These are phyloP conservation scores for Macadamia integrifolia DNA, from an alignment of 164 flowering plant species.

Conservation along the genomic window DNA sequence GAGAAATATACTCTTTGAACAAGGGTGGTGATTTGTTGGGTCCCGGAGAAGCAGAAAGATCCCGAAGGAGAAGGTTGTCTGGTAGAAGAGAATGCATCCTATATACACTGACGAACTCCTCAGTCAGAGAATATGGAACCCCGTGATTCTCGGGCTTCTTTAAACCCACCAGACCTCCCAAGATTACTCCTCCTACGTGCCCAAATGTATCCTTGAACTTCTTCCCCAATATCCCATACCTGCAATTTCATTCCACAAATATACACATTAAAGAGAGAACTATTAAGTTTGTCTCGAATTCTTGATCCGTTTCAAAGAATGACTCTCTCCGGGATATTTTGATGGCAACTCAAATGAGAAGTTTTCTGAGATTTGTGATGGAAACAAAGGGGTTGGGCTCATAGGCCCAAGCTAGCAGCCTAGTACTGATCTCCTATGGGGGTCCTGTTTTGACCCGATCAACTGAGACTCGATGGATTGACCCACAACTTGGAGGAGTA, in stretches of 20 bases:
- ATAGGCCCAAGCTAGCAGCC: no score
- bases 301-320: no score
- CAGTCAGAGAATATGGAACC: slow-evolving; percentile 61
- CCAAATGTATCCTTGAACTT: slow-evolving; percentile 41
- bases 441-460: no score
- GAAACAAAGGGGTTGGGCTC: no score
- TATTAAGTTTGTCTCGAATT: no score
- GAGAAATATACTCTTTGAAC: slow-evolving; percentile 17
- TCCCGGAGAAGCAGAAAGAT: slow-evolving; percentile 16
- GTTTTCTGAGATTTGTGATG: no score
- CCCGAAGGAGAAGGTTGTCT: slow-evolving; percentile 35
- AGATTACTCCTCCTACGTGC: slow-evolving; percentile 16
- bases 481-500: no score
- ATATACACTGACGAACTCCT: slow-evolving; percentile 59
- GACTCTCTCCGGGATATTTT: no score
- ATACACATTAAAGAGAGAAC: no score
- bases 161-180: slow-evolving; percentile 36
- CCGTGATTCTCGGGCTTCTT: slow-evolving; percentile 36
- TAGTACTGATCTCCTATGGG: no score
- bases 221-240: slow-evolving; percentile 49
- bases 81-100: slow-evolving; percentile 72
- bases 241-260: slow-evolving; percentile 1
- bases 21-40: slow-evolving; percentile 28
- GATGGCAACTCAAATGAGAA: no score
- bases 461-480: no score